phyloP scores from a whole-genome alignment of 108 stramenopile genomes.

The Seminavis robusta region DNA sequence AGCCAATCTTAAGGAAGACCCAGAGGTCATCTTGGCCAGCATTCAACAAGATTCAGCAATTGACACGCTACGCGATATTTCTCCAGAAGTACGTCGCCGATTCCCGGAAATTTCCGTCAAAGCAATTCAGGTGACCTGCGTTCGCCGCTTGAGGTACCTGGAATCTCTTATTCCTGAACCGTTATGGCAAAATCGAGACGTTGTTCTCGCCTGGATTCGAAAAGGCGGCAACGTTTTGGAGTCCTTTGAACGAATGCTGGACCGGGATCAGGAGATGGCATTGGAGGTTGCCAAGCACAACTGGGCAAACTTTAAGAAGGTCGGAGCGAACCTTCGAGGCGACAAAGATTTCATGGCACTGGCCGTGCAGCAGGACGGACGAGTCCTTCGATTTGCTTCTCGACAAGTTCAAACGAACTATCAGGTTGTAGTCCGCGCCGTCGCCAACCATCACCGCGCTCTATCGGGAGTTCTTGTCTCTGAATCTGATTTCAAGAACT shows the following conservation, averaged over 20 bases:
- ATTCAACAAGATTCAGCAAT: slow-evolving; percentile 15
- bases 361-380: slow-evolving; percentile 26
- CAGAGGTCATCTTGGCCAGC: slow-evolving; percentile 18
- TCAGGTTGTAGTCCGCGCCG: slow-evolving; percentile 14
- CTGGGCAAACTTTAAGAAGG: slow-evolving; percentile 19
- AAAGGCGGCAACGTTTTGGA: slow-evolving; percentile 11
- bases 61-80: slow-evolving; percentile 11
- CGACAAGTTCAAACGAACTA: slow-evolving; percentile 2
- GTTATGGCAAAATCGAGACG: slow-evolving; percentile 21
- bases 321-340: slow-evolving; percentile 12
- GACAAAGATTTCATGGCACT: slow-evolving; percentile 19
- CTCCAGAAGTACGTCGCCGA: neutral
- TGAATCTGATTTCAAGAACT: neutral
- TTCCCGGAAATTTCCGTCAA: slow-evolving; percentile 26
- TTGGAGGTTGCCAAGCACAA: slow-evolving; percentile 28
- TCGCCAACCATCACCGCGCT: slow-evolving; percentile 13
- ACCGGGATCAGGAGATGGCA: slow-evolving; percentile 18
- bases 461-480: neutral
- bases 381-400: slow-evolving; percentile 10
- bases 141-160: slow-evolving; percentile 5
- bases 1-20: slow-evolving; percentile 2
- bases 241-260: slow-evolving; percentile 12
- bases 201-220: slow-evolving; percentile 28
- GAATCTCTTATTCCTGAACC: slow-evolving; percentile 15
- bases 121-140: slow-evolving; percentile 7